These are phyloP conservation scores for Tillandsia fasciculata DNA, from an alignment of 176 grass and related monocot genomes.

Conservation along the genomic window DNA sequence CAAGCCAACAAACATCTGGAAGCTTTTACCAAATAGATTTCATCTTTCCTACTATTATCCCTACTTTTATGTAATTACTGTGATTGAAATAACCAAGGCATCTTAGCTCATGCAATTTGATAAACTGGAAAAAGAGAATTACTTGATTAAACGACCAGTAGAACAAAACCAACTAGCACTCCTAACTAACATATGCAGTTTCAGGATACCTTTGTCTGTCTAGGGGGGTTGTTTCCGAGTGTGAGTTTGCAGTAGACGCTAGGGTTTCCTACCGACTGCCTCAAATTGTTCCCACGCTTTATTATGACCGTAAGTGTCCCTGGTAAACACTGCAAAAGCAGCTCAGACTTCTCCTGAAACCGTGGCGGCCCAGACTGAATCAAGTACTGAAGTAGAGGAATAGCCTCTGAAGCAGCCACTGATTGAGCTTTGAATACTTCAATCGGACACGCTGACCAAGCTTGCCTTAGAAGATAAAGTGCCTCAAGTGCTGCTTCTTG, in stretches of 20 bases:
- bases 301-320: constrained; percentile 94
- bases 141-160: too few relatives aligned
- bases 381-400: constrained; percentile 96
- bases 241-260: constrained; percentile 97
- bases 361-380: constrained; percentile 96
- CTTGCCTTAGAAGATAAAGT: constrained; percentile 93
- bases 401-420: constrained; percentile 87
- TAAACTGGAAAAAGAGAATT: too few relatives aligned
- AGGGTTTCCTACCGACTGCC: constrained; percentile 92
- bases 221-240: constrained; percentile 85
- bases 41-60: neutral
- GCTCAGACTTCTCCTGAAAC: constrained; percentile 95
- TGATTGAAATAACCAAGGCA: too few relatives aligned
- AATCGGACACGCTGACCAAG: constrained; percentile 82
- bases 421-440: constrained; percentile 99
- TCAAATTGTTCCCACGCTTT: constrained; percentile 90
- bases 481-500: constrained; percentile 98
- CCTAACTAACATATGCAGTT: constrained; percentile 3
- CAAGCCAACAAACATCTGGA: neutral
- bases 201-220: constrained; percentile 74
- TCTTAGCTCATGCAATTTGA: too few relatives aligned
- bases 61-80: neutral
- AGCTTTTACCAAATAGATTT: neutral
- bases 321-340: constrained; percentile 92
- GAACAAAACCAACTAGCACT: constrained; percentile 19